Evolutionary conservation across 2,329 filamentous ascomycete genomes (phyloP).

Genomic region (Colletotrichum siamense): DNA sequence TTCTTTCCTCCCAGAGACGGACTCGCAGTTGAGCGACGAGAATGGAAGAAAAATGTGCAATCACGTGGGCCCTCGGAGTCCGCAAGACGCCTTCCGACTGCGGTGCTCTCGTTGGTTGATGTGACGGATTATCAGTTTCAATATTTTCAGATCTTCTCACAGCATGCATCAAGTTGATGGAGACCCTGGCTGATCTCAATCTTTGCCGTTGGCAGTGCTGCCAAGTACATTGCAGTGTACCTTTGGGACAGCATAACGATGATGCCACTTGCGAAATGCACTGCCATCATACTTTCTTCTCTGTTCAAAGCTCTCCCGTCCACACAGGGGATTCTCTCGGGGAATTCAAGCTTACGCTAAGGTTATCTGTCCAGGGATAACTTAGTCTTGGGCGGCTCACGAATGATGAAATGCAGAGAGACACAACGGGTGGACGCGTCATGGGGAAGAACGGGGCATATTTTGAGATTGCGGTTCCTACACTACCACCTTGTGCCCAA

Average conservation of each 20-base stretch:
- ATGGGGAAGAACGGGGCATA: slow-evolving; percentile 2
- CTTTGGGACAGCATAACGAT: not conserved
- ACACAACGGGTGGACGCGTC: not conserved
- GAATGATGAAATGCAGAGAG: not conserved
- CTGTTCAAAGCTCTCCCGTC: not conserved
- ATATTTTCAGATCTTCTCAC: not conserved
- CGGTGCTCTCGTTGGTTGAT: not conserved
- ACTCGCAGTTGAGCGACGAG: not conserved
- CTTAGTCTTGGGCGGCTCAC: not conserved
- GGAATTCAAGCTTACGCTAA: not conserved
- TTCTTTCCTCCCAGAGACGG: not conserved
- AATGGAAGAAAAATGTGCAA: not conserved
- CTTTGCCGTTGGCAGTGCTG: not conserved
- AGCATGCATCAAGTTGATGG: not conserved
- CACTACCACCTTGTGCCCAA: slow-evolving; percentile 6
- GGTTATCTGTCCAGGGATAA: not conserved
- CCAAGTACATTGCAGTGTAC: not conserved
- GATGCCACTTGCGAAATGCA: not conserved
- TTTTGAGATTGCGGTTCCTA: slow-evolving; percentile 9
- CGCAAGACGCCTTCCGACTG: not conserved
- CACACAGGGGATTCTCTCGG: not conserved
- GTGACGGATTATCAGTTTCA: not conserved
- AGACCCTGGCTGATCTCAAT: slow-evolving; percentile 4
- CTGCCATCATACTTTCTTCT: not conserved
- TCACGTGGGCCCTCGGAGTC: not conserved